phyloP scores from a whole-genome alignment of 371 early-diverging fungal species.

The Syncephalastrum sp. region DNA sequence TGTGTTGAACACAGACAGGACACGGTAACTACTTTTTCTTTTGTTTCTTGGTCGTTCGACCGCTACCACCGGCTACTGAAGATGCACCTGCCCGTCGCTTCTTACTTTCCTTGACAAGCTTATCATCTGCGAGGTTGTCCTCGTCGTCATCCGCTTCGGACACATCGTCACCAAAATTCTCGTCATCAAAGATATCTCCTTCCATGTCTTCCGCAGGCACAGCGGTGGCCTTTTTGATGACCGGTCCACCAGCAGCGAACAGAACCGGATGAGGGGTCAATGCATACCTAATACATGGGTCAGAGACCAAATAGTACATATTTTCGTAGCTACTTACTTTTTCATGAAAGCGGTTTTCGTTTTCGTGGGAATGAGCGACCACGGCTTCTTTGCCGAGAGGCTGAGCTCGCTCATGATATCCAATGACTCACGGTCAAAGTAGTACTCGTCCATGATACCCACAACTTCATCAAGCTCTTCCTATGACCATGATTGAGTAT shows the following conservation, averaged over 20 bases:
- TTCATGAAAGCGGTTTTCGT: conserved; percentile 84
- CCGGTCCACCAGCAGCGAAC: conserved; percentile 44
- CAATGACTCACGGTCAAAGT: conserved; percentile 85
- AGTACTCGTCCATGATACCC: conserved; percentile 86
- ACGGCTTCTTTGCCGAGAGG: conserved; percentile 35
- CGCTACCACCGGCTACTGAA: too few relatives aligned
- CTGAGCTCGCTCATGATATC: conserved; percentile 82
- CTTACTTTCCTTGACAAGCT: conserved; percentile 6
- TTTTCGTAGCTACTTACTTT: conserved; percentile 40
- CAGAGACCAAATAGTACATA: background rate
- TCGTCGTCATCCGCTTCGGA: conserved; percentile 60
- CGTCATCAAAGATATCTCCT: conserved; percentile 69
- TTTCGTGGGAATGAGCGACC: conserved; percentile 64
- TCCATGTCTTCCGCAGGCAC: conserved; percentile 61
- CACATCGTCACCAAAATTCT: conserved; percentile 48
- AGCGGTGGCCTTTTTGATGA: conserved; percentile 34
- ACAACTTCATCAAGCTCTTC: conserved; percentile 76
- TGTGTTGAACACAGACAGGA: too few relatives aligned
- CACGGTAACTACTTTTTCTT: too few relatives aligned
- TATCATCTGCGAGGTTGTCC: conserved; percentile 7
- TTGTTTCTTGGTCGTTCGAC: too few relatives aligned
- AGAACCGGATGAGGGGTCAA: conserved; percentile 70
- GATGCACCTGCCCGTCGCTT: background rate
- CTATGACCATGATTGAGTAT: conserved; percentile 18
- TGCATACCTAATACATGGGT: conserved; percentile 65